A percentile compares a stretch with the other conserved stretches of the same genome.
Evolutionary conservation across 2,329 filamentous ascomycete genomes (phyloP).

Genomic region (Scleromitrula shiraiana): DNA sequence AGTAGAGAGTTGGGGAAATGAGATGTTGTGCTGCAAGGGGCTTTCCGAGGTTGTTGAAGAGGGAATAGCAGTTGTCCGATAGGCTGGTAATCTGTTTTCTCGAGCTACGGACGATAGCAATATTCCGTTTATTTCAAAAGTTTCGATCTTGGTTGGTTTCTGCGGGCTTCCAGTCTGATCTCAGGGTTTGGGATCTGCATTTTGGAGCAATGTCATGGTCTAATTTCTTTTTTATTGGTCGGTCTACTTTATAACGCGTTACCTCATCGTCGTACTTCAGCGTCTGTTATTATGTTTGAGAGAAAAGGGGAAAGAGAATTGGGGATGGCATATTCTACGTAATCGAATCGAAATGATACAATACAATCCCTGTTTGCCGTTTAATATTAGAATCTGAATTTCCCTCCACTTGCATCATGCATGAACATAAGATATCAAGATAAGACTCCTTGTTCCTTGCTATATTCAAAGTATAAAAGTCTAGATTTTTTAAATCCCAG

Average conservation of each 20-base stretch:
- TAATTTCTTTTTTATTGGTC: conserved; percentile 14
- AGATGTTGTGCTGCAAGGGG: conserved; percentile 25
- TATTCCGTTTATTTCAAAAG: conserved; percentile 15
- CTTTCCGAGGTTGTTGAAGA: conserved; percentile 15
- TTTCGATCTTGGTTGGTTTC: conserved; percentile 16
- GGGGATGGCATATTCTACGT: conserved; percentile 17
- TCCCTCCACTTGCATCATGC: too few relatives aligned
- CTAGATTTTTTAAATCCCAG: neutral
- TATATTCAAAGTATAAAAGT: too few relatives aligned
- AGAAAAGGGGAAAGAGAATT: conserved; percentile 7
- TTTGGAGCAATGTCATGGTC: conserved; percentile 17
- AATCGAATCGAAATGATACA: conserved; percentile 17
- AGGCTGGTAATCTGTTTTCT: conserved; percentile 19
- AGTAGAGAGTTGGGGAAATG: conserved; percentile 14
- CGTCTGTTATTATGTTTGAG: conserved; percentile 11
- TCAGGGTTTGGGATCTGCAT: conserved; percentile 14
- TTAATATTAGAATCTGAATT: too few relatives aligned
- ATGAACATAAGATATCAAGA: too few relatives aligned
- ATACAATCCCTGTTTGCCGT: conserved; percentile 5
- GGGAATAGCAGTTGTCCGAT: conserved; percentile 9
- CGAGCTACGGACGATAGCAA: conserved; percentile 12
- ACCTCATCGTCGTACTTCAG: conserved; percentile 13
- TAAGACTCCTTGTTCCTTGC: too few relatives aligned
- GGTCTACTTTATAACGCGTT: conserved; percentile 7
- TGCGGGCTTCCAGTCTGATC: conserved; percentile 12